Evolutionary conservation across 192 early-diverging fungal species (phyloP).

Genomic region (Coemansia sp.): DNA sequence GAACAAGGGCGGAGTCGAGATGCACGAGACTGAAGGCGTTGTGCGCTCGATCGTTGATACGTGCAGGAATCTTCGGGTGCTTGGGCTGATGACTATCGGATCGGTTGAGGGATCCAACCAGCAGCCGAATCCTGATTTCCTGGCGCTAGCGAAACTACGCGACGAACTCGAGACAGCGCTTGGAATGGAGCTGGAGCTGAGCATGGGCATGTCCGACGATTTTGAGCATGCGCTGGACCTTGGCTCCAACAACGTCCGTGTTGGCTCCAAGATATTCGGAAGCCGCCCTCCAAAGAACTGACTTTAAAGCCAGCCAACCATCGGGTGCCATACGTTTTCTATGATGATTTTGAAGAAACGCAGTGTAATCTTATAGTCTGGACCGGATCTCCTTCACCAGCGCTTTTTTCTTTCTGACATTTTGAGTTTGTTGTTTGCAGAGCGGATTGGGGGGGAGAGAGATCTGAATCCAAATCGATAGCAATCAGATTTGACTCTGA

Average conservation of each 20-base stretch:
- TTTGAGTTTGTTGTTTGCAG: neutral
- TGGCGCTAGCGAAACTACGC: slow-evolving; percentile 38
- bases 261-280: slow-evolving; percentile 93
- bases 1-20: slow-evolving; percentile 76
- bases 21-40: slow-evolving; percentile 55
- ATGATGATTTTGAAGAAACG: too few species aligned
- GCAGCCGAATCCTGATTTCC: slow-evolving; percentile 57
- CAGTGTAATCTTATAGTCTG: too few species aligned
- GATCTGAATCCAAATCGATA: neutral
- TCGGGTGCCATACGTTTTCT: too few species aligned
- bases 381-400: too few species aligned
- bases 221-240: slow-evolving; percentile 79
- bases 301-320: too few species aligned
- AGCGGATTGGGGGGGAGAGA: neutral
- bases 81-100: slow-evolving; percentile 97
- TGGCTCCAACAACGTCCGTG: slow-evolving; percentile 91
- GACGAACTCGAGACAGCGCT: slow-evolving; percentile 20
- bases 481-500: neutral
- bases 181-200: slow-evolving; percentile 65
- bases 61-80: slow-evolving; percentile 69
- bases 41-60: slow-evolving; percentile 62
- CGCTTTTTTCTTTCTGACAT: too few species aligned
- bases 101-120: slow-evolving; percentile 55
- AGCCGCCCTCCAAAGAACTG: slow-evolving; percentile 35
- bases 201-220: slow-evolving; percentile 99